Conservation (phyloP, 2,329 filamentous ascomycete species). For the Clathrospora elynae region DNA sequence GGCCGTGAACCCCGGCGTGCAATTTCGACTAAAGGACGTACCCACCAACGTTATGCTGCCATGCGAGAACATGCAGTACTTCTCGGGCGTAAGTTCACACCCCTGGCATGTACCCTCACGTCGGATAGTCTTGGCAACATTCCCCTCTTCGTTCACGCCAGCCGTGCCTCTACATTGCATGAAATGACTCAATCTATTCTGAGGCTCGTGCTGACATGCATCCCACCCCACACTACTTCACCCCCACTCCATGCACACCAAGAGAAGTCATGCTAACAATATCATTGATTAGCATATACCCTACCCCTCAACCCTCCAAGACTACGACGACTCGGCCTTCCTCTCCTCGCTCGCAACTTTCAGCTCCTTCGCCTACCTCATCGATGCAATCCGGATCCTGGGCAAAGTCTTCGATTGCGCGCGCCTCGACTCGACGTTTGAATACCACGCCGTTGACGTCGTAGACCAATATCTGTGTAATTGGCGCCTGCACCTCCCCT, state of each 20-base stretch:
- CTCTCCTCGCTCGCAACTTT: conserved; percentile 71
- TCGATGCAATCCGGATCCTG: conserved; percentile 79
- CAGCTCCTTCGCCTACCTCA: conserved; percentile 83
- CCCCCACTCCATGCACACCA: conserved; percentile 1
- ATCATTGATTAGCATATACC: conserved; percentile 42
- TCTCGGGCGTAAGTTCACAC: conserved; percentile 42
- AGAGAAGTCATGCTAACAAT: conserved; percentile 6
- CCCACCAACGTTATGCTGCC: conserved; percentile 73
- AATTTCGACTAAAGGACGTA: conserved; percentile 71
- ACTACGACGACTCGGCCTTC: conserved; percentile 79
- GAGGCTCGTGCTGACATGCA: too few relatives aligned
- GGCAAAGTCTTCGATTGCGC: conserved; percentile 70
- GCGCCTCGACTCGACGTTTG: conserved; percentile 42
- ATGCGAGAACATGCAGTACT: conserved; percentile 79
- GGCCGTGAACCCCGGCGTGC: conserved; percentile 74
- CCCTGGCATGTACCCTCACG: conserved; percentile 1
- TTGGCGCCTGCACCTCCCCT: conserved; percentile 80
- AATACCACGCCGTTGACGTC: conserved; percentile 56
- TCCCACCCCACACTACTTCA: too few relatives aligned
- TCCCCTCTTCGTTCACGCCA: conserved; percentile 12
- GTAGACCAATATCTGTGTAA: conserved; percentile 69
- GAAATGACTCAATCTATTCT: too few relatives aligned
- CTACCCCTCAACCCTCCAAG: conserved; percentile 61
- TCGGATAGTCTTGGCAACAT: conserved; percentile 20
- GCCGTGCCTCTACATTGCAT: too few relatives aligned